These are phyloP conservation scores for Penicillium daleae DNA, from an alignment of 495 filamentous ascomycete species.

Conservation along the genomic window DNA sequence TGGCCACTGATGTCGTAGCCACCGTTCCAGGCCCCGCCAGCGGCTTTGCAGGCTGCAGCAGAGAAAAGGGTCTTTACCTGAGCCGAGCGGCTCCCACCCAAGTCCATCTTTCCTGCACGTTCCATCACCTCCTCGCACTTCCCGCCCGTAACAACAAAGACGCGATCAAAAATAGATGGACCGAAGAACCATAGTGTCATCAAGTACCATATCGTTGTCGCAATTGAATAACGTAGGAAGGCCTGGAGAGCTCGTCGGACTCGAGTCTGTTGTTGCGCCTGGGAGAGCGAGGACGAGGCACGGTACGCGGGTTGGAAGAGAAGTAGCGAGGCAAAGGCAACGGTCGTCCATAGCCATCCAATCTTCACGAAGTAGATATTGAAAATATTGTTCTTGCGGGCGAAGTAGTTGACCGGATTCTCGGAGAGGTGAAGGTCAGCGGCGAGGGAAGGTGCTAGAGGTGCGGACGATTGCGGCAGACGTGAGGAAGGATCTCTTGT, in stretches of 20 bases:
- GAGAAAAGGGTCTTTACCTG: constrained; percentile 61
- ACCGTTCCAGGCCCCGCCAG: constrained; percentile 82
- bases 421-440: constrained; percentile 37
- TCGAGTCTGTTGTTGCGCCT: constrained; percentile 28
- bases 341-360: constrained; percentile 88
- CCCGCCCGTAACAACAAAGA: constrained; percentile 81
- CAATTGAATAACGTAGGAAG: constrained; percentile 65
- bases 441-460: constrained; percentile 60
- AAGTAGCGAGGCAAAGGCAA: constrained; percentile 66
- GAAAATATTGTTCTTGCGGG: constrained; percentile 86
- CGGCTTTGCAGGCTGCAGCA: constrained; percentile 77
- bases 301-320: constrained; percentile 57
- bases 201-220: constrained; percentile 74
- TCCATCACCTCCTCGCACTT: constrained; percentile 60
- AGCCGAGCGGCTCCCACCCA: constrained; percentile 27
- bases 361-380: constrained; percentile 92
- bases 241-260: constrained; percentile 49
- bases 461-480: constrained; percentile 56
- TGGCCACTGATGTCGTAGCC: constrained; percentile 95
- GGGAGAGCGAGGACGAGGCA: constrained; percentile 21
- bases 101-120: constrained; percentile 26
- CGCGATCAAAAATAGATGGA: constrained; percentile 82
- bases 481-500: constrained; percentile 25
- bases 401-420: constrained; percentile 76
- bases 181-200: constrained; percentile 98